Base-by-base conservation (phyloP, 78 protist species). In the Chrysochromulina tobinii region DNA sequence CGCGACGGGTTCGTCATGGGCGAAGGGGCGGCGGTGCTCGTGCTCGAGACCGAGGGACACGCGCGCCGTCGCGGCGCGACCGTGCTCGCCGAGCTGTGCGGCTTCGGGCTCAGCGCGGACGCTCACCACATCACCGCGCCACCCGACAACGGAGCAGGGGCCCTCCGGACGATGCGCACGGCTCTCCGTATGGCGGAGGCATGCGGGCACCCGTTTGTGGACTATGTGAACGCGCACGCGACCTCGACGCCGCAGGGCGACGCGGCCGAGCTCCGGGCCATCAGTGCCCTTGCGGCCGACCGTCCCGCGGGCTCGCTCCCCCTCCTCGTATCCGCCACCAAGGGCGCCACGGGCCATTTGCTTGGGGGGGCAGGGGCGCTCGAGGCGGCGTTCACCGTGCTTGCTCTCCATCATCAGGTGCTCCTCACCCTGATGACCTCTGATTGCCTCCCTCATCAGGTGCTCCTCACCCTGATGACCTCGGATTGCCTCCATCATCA, bases 311-410 rank as follows among this genome's bases (percentile, higher is more conserved):
- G 84, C 54, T 5, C 14, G 14, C 5, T 0, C 48, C 75, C 75
- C 14, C 55, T 73, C 25, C 18, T 50, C 12, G 58, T 75, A 25
- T 75, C 84, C 12, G 48, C 84, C 48, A 75, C 84, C n/a, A 90
- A 96, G 93, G 98, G 99, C 3, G 95, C 97, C 4, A 89, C 94
- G 11, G 99, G 99, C 27, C 99, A 98, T 93, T 81, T 98, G 83
- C 95, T 98, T 12, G 99, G 99, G 0, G 99, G 99, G 2, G 98
- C 99, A 17, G 99, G 99, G 1, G 95, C 98, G n/a, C 95, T 96
- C 25, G 99, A 98, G 87, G 96, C 98, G 4, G 93, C 94, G 1
- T 92, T 95, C 85, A 66, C 98, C 51, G 87, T 96, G 11, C 61
- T 96, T 25, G 77, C 90, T 15, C 3, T 67, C 12, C 89, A 58